These are phyloP conservation scores for Ganoderma sp. DNA, from an alignment of 1,284 basidiomycete species.

Conservation along the genomic window DNA sequence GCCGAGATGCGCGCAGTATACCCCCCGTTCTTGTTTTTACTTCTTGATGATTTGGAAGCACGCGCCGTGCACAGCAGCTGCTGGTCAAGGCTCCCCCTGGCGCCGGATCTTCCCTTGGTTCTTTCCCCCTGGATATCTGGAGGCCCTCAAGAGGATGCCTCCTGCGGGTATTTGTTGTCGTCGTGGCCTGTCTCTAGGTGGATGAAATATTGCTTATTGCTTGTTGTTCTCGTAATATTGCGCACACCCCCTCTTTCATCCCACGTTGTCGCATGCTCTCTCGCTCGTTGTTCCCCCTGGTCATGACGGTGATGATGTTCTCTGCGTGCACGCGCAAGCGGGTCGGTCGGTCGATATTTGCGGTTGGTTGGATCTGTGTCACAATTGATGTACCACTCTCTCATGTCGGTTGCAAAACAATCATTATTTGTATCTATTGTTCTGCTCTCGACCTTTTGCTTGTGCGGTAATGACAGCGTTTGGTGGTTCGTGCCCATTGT, in stretches of 20 bases:
- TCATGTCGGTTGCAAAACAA: constrained; percentile 26
- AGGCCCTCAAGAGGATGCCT: constrained; percentile 29
- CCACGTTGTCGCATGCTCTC: constrained; percentile 16
- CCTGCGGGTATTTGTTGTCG: constrained; percentile 25
- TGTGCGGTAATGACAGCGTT: constrained; percentile 4
- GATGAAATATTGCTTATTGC: constrained; percentile 23
- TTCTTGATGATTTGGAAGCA: constrained; percentile 25
- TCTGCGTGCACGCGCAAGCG: constrained; percentile 27
- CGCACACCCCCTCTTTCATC: background rate
- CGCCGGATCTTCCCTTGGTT: constrained; percentile 25
- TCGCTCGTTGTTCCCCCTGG: constrained; percentile 21
- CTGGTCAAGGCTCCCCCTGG: constrained; percentile 30
- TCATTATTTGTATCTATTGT: constrained; percentile 32
- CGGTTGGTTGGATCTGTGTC: constrained; percentile 19
- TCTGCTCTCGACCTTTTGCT: background rate
- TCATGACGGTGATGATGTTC: constrained; percentile 19
- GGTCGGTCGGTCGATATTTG: constrained; percentile 24
- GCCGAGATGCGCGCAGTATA: constrained; percentile 27
- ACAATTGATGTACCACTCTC: constrained; percentile 18
- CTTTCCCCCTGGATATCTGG: constrained; percentile 21
- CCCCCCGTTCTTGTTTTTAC: constrained; percentile 14
- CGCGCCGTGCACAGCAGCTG: constrained; percentile 32
- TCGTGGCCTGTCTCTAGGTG: constrained; percentile 15
- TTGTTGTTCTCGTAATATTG: constrained; percentile 30
- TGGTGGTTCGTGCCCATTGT: background rate